phyloP scores from a whole-genome alignment of 1,284 basidiomycete genomes.

The Apiotrichum sp. region DNA sequence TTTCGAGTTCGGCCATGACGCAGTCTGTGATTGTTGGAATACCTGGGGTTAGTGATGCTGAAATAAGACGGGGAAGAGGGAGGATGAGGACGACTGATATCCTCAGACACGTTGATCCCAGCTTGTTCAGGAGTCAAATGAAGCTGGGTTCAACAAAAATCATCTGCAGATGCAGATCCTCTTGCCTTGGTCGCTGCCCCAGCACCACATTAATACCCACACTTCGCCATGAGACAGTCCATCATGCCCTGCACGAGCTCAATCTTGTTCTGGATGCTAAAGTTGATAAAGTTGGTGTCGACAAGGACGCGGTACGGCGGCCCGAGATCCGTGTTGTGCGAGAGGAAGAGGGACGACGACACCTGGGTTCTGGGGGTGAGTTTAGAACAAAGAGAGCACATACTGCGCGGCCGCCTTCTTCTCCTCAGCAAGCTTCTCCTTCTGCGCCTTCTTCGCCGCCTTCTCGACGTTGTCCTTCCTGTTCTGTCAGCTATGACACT shows the following conservation, averaged over 20 bases:
- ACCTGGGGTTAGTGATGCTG: conserved; percentile 52
- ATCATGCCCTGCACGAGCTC: conserved; percentile 97
- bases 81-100: not conserved
- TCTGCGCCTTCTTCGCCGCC: conserved; percentile 48
- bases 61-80: conserved; percentile 1
- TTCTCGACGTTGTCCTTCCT: conserved; percentile 52
- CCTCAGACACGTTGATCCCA: not conserved
- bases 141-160: too few relatives aligned
- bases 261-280: conserved; percentile 95
- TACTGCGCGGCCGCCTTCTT: conserved; percentile 36
- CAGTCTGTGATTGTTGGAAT: conserved; percentile 99
- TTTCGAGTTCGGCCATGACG: conserved; percentile 96
- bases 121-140: too few relatives aligned
- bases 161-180: not conserved
- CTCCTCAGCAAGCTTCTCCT: conserved; percentile 47
- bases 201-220: conserved; percentile 51
- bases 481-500: conserved; percentile 11
- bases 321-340: conserved; percentile 91
- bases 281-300: conserved; percentile 99
- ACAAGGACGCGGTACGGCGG: conserved; percentile 96
- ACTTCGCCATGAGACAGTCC: conserved; percentile 99
- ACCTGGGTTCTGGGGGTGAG: conserved; percentile 24
- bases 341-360: conserved; percentile 64
- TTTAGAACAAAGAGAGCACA: not conserved
- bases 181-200: not conserved